These are phyloP conservation scores for Imleria badia DNA, from an alignment of 768 basidiomycete species.

Conservation along the genomic window DNA sequence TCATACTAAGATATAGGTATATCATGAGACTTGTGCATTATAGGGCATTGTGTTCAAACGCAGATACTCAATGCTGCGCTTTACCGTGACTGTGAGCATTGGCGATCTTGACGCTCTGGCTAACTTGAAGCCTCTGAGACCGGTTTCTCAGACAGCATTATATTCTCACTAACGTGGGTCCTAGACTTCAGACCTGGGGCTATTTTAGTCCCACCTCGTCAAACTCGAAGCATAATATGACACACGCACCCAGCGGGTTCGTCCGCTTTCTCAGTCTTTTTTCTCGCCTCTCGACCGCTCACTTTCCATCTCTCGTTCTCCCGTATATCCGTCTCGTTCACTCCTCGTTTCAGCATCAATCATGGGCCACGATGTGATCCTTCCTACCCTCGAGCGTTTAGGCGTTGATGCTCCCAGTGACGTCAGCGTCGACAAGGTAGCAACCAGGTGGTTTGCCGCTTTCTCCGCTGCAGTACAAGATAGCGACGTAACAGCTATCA, in stretches of 20 bases:
- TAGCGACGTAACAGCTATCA: conserved; percentile 19
- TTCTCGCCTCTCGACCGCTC: neutral
- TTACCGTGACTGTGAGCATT: too few relatives aligned
- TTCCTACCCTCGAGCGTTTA: conserved; percentile 31
- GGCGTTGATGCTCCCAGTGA: conserved; percentile 20
- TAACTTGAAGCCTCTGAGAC: neutral
- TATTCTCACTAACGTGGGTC: too few relatives aligned
- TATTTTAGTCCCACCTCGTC: neutral
- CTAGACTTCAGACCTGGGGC: neutral
- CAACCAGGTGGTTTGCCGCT: conserved; percentile 28
- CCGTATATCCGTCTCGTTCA: too few relatives aligned
- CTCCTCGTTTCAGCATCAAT: neutral
- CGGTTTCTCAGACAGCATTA: neutral
- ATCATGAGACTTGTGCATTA: too few relatives aligned
- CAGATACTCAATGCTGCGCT: too few relatives aligned
- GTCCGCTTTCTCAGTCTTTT: neutral
- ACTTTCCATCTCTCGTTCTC: neutral
- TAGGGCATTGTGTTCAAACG: too few relatives aligned
- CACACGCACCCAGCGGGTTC: neutral
- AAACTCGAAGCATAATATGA: too few relatives aligned
- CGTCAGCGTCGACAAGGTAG: conserved; percentile 21
- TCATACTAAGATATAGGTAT: too few relatives aligned
- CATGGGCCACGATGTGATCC: conserved; percentile 4
- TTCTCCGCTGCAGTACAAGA: conserved; percentile 20
- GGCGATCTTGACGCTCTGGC: neutral